Base-by-base conservation (phyloP, 2,329 filamentous ascomycete species). In the Hymenoscyphus linearis region DNA sequence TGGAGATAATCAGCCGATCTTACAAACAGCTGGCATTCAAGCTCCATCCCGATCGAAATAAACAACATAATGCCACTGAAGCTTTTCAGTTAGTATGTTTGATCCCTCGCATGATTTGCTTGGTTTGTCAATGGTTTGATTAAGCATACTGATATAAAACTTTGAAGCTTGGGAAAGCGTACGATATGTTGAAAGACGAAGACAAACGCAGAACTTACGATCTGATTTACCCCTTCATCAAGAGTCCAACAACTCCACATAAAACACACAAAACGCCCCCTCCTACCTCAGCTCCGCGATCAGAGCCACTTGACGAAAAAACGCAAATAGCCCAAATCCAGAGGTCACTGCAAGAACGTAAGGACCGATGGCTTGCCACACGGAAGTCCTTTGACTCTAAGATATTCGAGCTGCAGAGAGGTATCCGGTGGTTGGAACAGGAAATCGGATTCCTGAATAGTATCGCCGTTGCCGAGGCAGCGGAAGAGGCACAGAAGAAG, bases 361-460 rank as follows among this genome's bases (percentile, higher is more conserved):
- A 40, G n/a, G 36, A 13, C 16, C 36, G 36, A n/a, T 40, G 36
- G 36, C 36, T 13, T 13, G 14, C 36, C 2, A 40, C 16, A n/a
- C 16, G n/a, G 36, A 40, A 10, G 16, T 16, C 14, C 36, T 40
- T 40, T 16, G 36, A 40, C 36, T 40, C 36, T 40, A 16, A 13
- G 14, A n/a, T 40, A 16, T 40, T 40, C 36, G 36, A 40, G n/a
- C 16, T 40, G 5, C 14, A 16, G 36, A 13, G 2, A n/a, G n/a
- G n/a, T 13, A 40, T 40, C n/a, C 36, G 14, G 36, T 16, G n/a
- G 36, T n/a, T 40, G 10, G 13, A 40, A 16, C 36, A 40, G n/a
- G 36, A 40, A 40, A 12, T 79, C 79, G 63, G 78, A 79, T 2
- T 73, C 79, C 13, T 75, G 82, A 10, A 55, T 22, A 55, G 31